A percentile compares a stretch with the other conserved stretches of the same genome.
phyloP scores from a whole-genome alignment of 179 eudicot genomes.

The Spinacia oleracea region DNA sequence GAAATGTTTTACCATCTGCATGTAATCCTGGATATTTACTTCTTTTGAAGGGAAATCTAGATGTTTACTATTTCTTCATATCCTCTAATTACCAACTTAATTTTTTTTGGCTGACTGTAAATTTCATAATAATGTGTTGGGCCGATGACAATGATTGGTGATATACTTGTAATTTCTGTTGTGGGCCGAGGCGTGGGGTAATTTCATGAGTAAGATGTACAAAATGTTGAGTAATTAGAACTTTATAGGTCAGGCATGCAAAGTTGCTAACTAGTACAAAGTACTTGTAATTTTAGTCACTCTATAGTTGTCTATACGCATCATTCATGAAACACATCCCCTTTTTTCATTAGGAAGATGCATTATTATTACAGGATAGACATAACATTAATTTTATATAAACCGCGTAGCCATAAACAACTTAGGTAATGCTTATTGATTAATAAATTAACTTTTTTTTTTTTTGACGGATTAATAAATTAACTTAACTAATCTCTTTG shows the following conservation, averaged over 20 bases:
- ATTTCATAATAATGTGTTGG: not conserved
- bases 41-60: too few relatives aligned
- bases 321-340: not conserved
- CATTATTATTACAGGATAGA: not conserved
- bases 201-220: not conserved
- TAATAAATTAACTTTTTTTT: too few relatives aligned
- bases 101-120: too few relatives aligned
- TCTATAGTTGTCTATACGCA: not conserved
- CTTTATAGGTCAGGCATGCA: not conserved
- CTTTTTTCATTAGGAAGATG: not conserved
- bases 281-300: not conserved
- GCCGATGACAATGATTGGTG: not conserved
- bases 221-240: not conserved
- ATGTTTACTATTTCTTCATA: too few relatives aligned
- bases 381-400: too few relatives aligned
- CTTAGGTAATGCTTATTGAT: too few relatives aligned
- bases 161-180: not conserved
- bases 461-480: too few relatives aligned
- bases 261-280: not conserved
- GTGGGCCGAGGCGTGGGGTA: not conserved
- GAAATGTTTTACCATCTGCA: too few relatives aligned
- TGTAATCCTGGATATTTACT: too few relatives aligned
- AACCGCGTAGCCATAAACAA: too few relatives aligned
- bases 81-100: too few relatives aligned
- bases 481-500: too few relatives aligned